Conservation (phyloP, 345 rosid genomes). For the Eucalyptus urophylla region DNA sequence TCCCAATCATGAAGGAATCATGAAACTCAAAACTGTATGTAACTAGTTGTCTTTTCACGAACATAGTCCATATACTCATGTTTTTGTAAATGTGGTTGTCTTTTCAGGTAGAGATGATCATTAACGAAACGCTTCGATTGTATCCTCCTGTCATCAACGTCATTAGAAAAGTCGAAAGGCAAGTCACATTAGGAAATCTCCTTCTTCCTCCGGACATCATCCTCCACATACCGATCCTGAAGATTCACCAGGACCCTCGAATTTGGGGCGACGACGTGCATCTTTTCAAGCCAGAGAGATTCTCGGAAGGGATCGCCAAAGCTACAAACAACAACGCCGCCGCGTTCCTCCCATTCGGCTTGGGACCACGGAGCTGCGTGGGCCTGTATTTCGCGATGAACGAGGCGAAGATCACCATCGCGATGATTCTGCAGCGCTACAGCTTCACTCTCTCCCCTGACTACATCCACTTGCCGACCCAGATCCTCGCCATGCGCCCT, state of each 20-base stretch:
- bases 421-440: constrained; percentile 35
- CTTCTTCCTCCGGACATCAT: constrained; percentile 6
- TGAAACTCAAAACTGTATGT: not conserved
- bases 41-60: not conserved
- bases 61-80: not conserved
- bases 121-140: constrained; percentile 18
- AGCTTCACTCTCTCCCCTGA: constrained; percentile 18
- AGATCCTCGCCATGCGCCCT: constrained; percentile 2
- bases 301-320: constrained; percentile 22
- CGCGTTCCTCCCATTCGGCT: constrained; percentile 21
- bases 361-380: constrained; percentile 26
- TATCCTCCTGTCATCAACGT: constrained; percentile 9
- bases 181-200: constrained; percentile 12
- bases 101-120: constrained; percentile 7
- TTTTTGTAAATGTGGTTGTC: not conserved
- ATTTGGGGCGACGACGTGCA: constrained; percentile 26
- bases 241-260: constrained; percentile 16
- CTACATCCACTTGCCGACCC: constrained; percentile 20
- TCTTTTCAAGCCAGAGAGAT: constrained; percentile 9
- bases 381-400: constrained; percentile 16
- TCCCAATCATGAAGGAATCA: not conserved
- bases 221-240: not conserved
- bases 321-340: constrained; percentile 20
- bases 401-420: constrained; percentile 23
- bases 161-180: not conserved